Conservation (phyloP, 2,329 filamentous ascomycete species). For the Didymella segeticola region DNA sequence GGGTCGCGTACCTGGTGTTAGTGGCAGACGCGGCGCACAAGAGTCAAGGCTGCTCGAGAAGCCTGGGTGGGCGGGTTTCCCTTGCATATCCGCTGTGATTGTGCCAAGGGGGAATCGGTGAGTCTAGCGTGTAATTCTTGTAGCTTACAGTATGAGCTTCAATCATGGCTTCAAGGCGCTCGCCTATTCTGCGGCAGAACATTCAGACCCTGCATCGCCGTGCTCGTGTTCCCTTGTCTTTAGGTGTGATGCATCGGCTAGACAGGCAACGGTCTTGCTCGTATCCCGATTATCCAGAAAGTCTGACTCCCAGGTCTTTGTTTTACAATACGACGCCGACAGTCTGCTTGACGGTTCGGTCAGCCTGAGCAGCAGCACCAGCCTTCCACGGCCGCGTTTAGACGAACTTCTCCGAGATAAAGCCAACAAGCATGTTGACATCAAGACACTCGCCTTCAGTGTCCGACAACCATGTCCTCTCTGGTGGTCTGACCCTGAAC, state of each 20-base stretch:
- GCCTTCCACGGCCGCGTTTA: too few species aligned
- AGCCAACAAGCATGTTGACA: slow-evolving; percentile 6
- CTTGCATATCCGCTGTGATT: slow-evolving; percentile 1
- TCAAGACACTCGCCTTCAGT: slow-evolving; percentile 11
- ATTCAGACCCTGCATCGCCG: slow-evolving; percentile 8
- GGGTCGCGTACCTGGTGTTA: slow-evolving; percentile 17
- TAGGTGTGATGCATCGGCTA: slow-evolving; percentile 7
- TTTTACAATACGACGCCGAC: slow-evolving; percentile 18
- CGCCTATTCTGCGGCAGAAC: slow-evolving; percentile 9
- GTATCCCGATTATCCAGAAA: background rate
- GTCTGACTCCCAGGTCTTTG: background rate
- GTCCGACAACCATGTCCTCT: slow-evolving; percentile 1
- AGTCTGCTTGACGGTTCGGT: too few species aligned
- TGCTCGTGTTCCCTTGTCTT: slow-evolving; percentile 11
- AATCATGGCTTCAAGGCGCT: slow-evolving; percentile 15
- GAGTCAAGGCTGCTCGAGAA: slow-evolving; percentile 23
- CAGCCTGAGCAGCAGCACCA: too few species aligned
- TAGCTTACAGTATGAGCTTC: slow-evolving; percentile 13
- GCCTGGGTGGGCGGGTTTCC: slow-evolving; percentile 21
- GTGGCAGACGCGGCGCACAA: slow-evolving; percentile 3
- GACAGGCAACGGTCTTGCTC: slow-evolving; percentile 11
- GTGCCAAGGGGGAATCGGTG: slow-evolving; percentile 12
- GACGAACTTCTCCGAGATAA: too few species aligned
- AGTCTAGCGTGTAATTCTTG: slow-evolving; percentile 6
- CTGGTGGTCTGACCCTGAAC: background rate